Percentiles rank a stretch among this genome's conserved stretches.
phyloP scores from a whole-genome alignment of 495 filamentous ascomycete genomes.

The Hypoxylon subgilvum region DNA sequence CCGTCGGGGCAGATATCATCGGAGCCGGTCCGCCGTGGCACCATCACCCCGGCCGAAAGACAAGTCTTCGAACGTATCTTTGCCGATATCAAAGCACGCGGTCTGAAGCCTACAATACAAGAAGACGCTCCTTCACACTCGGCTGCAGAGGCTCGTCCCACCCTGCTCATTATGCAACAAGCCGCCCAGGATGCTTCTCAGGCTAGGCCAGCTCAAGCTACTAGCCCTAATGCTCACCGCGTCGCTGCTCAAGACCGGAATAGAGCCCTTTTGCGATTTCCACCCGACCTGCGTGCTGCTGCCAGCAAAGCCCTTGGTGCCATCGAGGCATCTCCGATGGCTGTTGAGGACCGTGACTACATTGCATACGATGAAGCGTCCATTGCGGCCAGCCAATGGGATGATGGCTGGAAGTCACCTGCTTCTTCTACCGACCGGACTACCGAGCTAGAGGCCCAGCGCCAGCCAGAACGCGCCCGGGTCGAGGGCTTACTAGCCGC shows the following conservation, averaged over 20 bases:
- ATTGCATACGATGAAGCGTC: conserved; percentile 15
- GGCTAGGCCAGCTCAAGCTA: conserved; percentile 12
- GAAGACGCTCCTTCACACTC: not conserved
- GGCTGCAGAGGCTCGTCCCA: conserved; percentile 3
- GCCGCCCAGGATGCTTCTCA: conserved; percentile 35
- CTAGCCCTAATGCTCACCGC: conserved; percentile 5
- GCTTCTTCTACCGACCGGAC: conserved; percentile 31
- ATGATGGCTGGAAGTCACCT: conserved; percentile 37
- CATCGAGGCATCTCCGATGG: conserved; percentile 26
- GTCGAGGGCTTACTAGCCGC: conserved; percentile 56
- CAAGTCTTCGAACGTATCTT: conserved; percentile 66
- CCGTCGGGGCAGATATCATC: no score
- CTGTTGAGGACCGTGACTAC: not conserved
- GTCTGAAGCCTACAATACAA: conserved; percentile 25
- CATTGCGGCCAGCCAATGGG: conserved; percentile 22
- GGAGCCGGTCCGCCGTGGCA: conserved; percentile 41
- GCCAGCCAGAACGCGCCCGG: conserved; percentile 47
- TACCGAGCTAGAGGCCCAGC: conserved; percentile 44
- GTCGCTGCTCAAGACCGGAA: conserved; percentile 36
- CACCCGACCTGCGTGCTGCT: conserved; percentile 47
- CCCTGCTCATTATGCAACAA: conserved; percentile 47
- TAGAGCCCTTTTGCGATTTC: conserved; percentile 49
- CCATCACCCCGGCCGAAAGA: conserved; percentile 63
- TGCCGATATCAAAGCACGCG: conserved; percentile 53
- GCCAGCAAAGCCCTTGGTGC: conserved; percentile 46